These are phyloP conservation scores for Tulasnella sp. DNA, from an alignment of 768 basidiomycete species.

Conservation along the genomic window DNA sequence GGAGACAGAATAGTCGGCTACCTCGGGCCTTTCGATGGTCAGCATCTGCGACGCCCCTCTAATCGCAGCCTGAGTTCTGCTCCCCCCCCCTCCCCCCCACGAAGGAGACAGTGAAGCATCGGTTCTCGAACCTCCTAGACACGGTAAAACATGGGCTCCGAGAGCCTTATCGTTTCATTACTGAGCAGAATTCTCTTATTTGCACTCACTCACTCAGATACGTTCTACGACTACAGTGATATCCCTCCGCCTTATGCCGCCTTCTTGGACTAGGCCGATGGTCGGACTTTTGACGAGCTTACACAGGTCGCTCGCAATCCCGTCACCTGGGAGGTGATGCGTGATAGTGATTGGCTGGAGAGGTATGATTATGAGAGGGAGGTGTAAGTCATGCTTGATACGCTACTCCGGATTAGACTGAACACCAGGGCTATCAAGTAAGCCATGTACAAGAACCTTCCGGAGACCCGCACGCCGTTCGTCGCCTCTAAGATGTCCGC, in stretches of 20 bases:
- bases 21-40: too few relatives aligned
- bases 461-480: not conserved
- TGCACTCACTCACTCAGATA: not conserved
- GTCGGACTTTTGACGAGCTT: not conserved
- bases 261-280: not conserved
- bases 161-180: too few relatives aligned
- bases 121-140: not conserved
- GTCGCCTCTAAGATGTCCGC: not conserved
- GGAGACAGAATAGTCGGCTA: too few relatives aligned
- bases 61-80: too few relatives aligned
- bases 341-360: not conserved
- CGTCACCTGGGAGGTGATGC: not conserved
- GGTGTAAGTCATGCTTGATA: not conserved
- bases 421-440: not conserved
- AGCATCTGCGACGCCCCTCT: too few relatives aligned
- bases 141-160: not conserved
- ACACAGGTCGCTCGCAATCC: not conserved
- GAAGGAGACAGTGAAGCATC: not conserved
- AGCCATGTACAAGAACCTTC: not conserved
- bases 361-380: slow-evolving; percentile 1
- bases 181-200: not conserved
- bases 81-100: too few relatives aligned
- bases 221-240: not conserved
- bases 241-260: not conserved
- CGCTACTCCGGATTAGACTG: too few relatives aligned